Percentiles rank a stretch among this genome's conserved stretches.
Conservation (phyloP, 2,329 filamentous ascomycete genomes). For the Epicoccum sorghinum region DNA sequence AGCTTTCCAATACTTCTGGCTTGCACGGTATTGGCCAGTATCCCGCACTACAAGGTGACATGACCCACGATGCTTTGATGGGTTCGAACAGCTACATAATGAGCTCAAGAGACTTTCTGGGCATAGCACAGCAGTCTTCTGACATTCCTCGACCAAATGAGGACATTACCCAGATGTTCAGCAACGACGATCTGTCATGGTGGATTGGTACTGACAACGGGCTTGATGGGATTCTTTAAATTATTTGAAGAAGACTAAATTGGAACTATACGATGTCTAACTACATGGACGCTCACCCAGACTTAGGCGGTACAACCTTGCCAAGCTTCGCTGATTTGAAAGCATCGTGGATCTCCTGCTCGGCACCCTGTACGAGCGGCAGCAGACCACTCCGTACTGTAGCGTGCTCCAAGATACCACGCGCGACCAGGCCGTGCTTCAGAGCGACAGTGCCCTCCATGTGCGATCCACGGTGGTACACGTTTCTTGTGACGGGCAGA, state of each 20-base stretch:
- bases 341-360: slow-evolving; percentile 52
- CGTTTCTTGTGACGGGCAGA: slow-evolving; percentile 59
- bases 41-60: neutral
- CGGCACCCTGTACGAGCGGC: slow-evolving; percentile 52
- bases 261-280: neutral
- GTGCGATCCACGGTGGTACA: slow-evolving; percentile 61
- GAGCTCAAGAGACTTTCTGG: slow-evolving; percentile 26
- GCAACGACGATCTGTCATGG: slow-evolving; percentile 25
- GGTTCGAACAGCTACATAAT: neutral
- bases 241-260: neutral
- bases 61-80: neutral
- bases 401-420: slow-evolving; percentile 57
- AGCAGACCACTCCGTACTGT: slow-evolving; percentile 59
- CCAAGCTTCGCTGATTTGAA: slow-evolving; percentile 43
- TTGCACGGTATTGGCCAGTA: neutral
- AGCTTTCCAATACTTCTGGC: too few species aligned
- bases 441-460: slow-evolving; percentile 61
- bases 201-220: slow-evolving; percentile 21
- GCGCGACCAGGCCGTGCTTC: slow-evolving; percentile 59
- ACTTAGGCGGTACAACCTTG: slow-evolving; percentile 38
- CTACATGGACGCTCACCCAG: slow-evolving; percentile 3
- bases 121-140: slow-evolving; percentile 32
- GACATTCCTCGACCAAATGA: slow-evolving; percentile 31
- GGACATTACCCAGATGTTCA: slow-evolving; percentile 33
- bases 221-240: slow-evolving; percentile 3